A percentile compares a stretch with the other conserved stretches of the same genome.
Evolutionary conservation across 2,329 filamentous ascomycete genomes (phyloP).

Genomic region (Delphinella strobiligena): DNA sequence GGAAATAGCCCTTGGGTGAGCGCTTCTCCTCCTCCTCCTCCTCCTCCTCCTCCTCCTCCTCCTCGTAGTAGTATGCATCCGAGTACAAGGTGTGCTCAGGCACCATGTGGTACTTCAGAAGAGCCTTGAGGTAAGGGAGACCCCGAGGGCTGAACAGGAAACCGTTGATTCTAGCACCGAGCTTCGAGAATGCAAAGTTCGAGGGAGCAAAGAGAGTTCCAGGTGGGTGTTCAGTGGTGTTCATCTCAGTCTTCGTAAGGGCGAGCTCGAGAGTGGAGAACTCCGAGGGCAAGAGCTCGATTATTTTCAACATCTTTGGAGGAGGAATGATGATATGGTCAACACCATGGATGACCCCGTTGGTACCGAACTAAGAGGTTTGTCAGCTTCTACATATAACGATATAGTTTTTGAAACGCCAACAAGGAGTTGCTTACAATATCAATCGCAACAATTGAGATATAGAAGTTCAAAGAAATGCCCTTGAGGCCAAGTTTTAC

Average conservation of each 20-base stretch:
- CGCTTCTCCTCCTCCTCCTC: too few relatives aligned
- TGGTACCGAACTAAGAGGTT: slow-evolving; percentile 49
- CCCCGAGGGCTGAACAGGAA: slow-evolving; percentile 76
- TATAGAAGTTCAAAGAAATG: slow-evolving; percentile 65
- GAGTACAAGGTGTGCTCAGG: slow-evolving; percentile 68
- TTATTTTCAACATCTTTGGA: slow-evolving; percentile 49
- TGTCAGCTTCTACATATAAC: neutral
- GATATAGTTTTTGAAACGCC: slow-evolving; percentile 1
- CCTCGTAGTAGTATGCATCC: slow-evolving; percentile 56
- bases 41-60: slow-evolving; percentile 18
- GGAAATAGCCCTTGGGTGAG: slow-evolving; percentile 44
- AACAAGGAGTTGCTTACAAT: too few relatives aligned
- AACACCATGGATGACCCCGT: slow-evolving; percentile 71
- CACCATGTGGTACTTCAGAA: slow-evolving; percentile 60
- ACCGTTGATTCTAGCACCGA: slow-evolving; percentile 62
- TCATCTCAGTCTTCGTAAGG: slow-evolving; percentile 61
- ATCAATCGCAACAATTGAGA: slow-evolving; percentile 56
- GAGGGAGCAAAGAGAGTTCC: slow-evolving; percentile 71
- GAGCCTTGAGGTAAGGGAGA: slow-evolving; percentile 60
- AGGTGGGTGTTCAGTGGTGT: slow-evolving; percentile 44
- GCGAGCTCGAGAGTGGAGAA: slow-evolving; percentile 73
- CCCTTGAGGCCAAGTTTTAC: slow-evolving; percentile 52
- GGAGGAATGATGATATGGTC: slow-evolving; percentile 68
- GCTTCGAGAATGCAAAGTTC: slow-evolving; percentile 66
- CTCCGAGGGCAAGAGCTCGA: slow-evolving; percentile 51